Evolutionary conservation across 805 yeast genomes (phyloP).

Genomic region (Lachancea thermotolerans): DNA sequence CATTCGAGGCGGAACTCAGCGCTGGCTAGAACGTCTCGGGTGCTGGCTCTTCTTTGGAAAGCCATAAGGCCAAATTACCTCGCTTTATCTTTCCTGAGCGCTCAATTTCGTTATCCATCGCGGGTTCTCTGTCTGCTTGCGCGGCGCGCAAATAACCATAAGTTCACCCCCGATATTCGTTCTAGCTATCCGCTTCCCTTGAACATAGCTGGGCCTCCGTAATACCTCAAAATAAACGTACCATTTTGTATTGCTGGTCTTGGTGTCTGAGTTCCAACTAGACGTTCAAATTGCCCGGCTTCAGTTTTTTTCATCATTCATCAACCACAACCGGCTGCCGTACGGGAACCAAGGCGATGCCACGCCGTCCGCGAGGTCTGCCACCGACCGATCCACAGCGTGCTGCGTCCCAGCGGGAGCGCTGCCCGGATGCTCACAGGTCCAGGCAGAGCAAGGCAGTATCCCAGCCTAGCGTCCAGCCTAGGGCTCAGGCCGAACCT

Average conservation of each 20-base stretch:
- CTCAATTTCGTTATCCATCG: too few species aligned
- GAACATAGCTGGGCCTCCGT: too few species aligned
- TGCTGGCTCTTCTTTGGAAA: too few species aligned
- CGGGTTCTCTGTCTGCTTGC: too few species aligned
- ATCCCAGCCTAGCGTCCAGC: not conserved
- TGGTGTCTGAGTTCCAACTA: conserved; percentile 11
- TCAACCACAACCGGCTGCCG: not conserved
- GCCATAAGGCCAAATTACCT: too few species aligned
- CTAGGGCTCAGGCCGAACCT: not conserved
- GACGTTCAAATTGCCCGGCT: not conserved
- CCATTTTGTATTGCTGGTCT: conserved; percentile 29
- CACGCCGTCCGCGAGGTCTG: not conserved
- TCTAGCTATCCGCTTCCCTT: not conserved
- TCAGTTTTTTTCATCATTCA: conserved; percentile 6
- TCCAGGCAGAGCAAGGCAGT: not conserved
- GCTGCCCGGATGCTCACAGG: too few species aligned
- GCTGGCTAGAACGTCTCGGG: too few species aligned
- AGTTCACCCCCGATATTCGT: not conserved
- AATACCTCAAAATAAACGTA: conserved; percentile 12
- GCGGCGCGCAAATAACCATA: not conserved
- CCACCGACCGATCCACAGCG: not conserved
- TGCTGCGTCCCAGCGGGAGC: too few species aligned
- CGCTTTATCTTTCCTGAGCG: too few species aligned
- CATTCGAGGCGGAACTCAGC: too few species aligned
- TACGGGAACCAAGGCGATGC: not conserved